Conservation (phyloP, 345 rosid genomes). For the Pugionium cornutum region DNA sequence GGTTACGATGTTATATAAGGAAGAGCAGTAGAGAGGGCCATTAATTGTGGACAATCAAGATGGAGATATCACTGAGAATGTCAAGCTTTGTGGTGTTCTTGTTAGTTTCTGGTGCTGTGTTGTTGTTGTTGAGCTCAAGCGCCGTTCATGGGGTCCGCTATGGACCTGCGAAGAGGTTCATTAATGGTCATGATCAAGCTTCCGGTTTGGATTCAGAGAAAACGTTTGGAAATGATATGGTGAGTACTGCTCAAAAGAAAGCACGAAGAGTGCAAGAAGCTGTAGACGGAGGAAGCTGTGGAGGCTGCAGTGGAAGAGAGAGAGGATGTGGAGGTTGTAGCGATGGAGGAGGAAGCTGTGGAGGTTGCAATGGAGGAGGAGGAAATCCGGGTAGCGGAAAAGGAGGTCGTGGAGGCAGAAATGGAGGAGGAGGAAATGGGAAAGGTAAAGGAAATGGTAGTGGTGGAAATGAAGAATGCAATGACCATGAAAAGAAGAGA, state of each 20-base stretch:
- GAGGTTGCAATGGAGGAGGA: background rate
- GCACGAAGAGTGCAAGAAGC: slow-evolving; percentile 29
- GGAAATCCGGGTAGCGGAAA: background rate
- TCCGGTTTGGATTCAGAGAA: background rate
- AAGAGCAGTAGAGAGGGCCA: background rate
- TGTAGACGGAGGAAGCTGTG: slow-evolving; percentile 21
- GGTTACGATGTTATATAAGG: background rate
- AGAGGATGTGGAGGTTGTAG: slow-evolving; percentile 24
- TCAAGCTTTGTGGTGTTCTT: slow-evolving; percentile 21
- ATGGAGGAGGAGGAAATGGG: slow-evolving; percentile 3
- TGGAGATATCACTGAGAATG: slow-evolving; percentile 28
- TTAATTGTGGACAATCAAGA: background rate
- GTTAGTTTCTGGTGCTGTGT: slow-evolving; percentile 19
- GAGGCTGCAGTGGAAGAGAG: slow-evolving; percentile 14
- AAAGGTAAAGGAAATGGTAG: slow-evolving; percentile 5
- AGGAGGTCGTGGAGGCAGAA: background rate
- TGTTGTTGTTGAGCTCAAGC: slow-evolving; percentile 22
- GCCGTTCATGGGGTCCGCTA: slow-evolving; percentile 21
- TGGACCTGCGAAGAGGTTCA: slow-evolving; percentile 2
- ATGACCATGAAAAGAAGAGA: slow-evolving; percentile 30
- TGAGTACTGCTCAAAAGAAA: slow-evolving; percentile 15
- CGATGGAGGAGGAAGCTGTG: slow-evolving; percentile 20
- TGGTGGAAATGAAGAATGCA: slow-evolving; percentile 32
- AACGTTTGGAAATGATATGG: slow-evolving; percentile 16
- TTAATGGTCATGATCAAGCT: slow-evolving; percentile 13